Base-by-base conservation (phyloP, 1,139 yeast genomes). In the Kurtzmaniella natalensis region DNA sequence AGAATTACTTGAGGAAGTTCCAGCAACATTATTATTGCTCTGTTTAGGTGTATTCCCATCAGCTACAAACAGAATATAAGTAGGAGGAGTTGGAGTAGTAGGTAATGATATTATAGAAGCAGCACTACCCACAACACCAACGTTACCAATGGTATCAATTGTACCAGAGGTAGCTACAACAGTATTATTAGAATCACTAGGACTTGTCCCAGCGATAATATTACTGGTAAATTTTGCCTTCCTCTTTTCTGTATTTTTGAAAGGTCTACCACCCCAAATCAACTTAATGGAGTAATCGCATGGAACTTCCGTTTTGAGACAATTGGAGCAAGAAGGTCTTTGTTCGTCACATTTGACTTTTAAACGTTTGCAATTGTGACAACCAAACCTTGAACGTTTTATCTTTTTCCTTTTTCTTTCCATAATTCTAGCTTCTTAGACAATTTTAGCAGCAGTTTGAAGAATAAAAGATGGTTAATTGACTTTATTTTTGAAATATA, bases 251-350 rank as follows among this genome's bases (percentile, higher is more conserved):
- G 40, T 31, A 36, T 64, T 57, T 38, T 62, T 61, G 41, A 65
- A 77, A 0, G 86, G 87, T 33, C 89, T 55, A 0, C 92, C 92
- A 16, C 89, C 92, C 94, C 94, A 84, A 0, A 78, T 74, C 27
- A 84, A 60, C 42, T 70, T 76, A 18, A 82, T 48, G 3, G 81
- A 64, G 47, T 84, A 84, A 47, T 82, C 89, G 55, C 94, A 84
- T 1, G 51, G 42, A 8, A 58, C 46, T 3, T 59, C 55, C 2
- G 70, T 58, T 38, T 72, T 76, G 4, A 54, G 33, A 50, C 95
- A 86, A 42, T 75, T 67, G 1, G 72, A 55, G 47, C 95, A 85
- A 0, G 51, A 41, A 0, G 95, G 95, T 42, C 78, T 76, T 18
- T 37, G 47, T 45, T 86, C 94, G 47, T 81, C 83, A 50, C 95